These are phyloP conservation scores for Solanum peruvianum DNA, from an alignment of 257 asterid species.

Conservation along the genomic window DNA sequence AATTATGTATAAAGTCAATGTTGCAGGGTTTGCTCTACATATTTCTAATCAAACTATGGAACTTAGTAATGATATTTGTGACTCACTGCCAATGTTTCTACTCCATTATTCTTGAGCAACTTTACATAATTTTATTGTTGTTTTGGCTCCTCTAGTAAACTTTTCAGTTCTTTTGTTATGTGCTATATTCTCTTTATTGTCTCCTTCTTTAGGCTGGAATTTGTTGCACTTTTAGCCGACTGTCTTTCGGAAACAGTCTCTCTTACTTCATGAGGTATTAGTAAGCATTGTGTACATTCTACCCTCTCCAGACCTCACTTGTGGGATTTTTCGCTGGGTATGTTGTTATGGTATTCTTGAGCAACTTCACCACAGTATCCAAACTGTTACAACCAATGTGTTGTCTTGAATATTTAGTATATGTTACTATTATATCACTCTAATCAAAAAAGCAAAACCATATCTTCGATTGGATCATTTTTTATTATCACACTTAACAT, in stretches of 20 bases:
- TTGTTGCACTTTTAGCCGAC: neutral
- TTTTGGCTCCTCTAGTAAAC: neutral
- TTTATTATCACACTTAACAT: neutral
- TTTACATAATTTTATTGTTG: no score
- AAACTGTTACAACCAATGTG: neutral
- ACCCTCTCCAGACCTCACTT: neutral
- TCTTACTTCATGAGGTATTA: neutral
- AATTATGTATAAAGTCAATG: no score
- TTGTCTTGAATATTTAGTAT: neutral
- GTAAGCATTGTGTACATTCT: neutral
- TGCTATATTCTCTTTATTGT: neutral
- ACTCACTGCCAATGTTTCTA: neutral
- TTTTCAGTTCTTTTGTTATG: no score
- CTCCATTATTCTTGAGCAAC: neutral
- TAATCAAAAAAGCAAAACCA: neutral
- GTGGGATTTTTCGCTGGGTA: neutral
- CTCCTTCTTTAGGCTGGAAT: neutral
- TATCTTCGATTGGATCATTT: neutral
- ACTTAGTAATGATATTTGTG: neutral
- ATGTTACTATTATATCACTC: neutral
- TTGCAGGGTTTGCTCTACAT: neutral
- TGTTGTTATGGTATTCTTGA: neutral
- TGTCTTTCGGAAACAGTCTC: neutral
- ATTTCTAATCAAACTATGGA: neutral
- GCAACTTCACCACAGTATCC: neutral